Base-by-base conservation (phyloP, 2,329 filamentous ascomycete genomes). In the Fusarium sp. region DNA sequence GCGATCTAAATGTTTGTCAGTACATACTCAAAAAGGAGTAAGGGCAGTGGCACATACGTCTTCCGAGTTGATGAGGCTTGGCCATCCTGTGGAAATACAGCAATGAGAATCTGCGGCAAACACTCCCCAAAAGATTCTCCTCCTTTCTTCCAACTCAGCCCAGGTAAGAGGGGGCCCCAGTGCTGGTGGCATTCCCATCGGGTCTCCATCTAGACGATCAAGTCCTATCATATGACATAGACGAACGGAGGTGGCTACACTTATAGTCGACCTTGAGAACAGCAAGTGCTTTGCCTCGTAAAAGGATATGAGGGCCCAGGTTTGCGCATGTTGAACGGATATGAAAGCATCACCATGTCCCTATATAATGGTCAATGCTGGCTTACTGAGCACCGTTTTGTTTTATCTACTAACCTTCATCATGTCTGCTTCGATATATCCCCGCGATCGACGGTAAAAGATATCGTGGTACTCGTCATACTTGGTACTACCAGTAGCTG, bases 31-130 rank as follows among this genome's bases (percentile, higher is more conserved):
- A n/a, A 11, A 23, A 37, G 20, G 21, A 26, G 28, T 9, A 11
- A 5, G 7, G 33, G 8, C 16, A 42, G 18, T 6, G n/a, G 26
- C 20, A 6, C 39, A 71, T 71, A 86, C 87, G 67, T 97, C 93
- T 75, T 84, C 84, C 60, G 93, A 86, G 67, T 97, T 90, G 41
- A 97, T 89, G 26, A 90, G 82, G 82, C 93, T 91, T 0, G 94
- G 93, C 94, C 94, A 98, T 4, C 94, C 94, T 6, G 94, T 97
- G 15, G 93, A 93, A 52, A 97, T 92, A 73, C 92, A 93, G 4
- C 93, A 91, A 79, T 97, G 97, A 26, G 92, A 88, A 77, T 98
- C 94, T 41, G 92, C 86, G 70, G 90, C 92, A 74, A 95, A 98
- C 1, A 90, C 86, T 69, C 91, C 88, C 95, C 95, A 98, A 72